A percentile compares a stretch with the other conserved stretches of the same genome.
Conservation (phyloP, 352 stramenopile species). For the Pythium myriotylum region DNA sequence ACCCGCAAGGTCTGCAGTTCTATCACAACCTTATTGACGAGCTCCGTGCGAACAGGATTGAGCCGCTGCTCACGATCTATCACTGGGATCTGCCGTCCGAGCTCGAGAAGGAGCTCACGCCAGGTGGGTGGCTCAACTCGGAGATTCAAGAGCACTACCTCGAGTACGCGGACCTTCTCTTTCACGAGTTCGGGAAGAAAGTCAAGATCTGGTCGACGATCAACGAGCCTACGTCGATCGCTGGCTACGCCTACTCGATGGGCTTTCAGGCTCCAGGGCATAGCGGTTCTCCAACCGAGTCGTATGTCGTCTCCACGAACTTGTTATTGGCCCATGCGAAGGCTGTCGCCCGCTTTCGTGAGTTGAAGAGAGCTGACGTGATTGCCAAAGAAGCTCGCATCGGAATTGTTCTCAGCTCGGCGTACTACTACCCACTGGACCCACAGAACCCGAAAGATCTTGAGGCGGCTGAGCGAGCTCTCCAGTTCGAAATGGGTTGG, state of each 20-base stretch:
- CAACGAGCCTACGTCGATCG: conserved; percentile 91
- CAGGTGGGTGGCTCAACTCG: conserved; percentile 23
- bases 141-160: conserved; percentile 24
- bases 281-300: conserved; percentile 15
- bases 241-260: not conserved
- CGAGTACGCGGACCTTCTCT: conserved; percentile 85
- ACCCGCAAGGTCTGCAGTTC: conserved; percentile 84
- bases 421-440: conserved; percentile 78
- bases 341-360: conserved; percentile 42
- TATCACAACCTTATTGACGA: conserved; percentile 54
- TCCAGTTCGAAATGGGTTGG: conserved; percentile 39
- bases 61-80: conserved; percentile 91
- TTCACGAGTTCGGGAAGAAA: conserved; percentile 87
- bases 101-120: conserved; percentile 41
- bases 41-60: conserved; percentile 47
- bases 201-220: conserved; percentile 94
- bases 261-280: conserved; percentile 51
- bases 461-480: conserved; percentile 70
- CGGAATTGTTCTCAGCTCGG: conserved; percentile 57
- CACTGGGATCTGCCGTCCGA: conserved; percentile 94
- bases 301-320: conserved; percentile 75
- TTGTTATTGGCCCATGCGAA: conserved; percentile 85
- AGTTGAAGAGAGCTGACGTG: not conserved
- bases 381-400: not conserved
- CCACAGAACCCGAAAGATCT: conserved; percentile 42